These are phyloP conservation scores for Russula vinacea DNA, from an alignment of 768 basidiomycete species.

Conservation along the genomic window DNA sequence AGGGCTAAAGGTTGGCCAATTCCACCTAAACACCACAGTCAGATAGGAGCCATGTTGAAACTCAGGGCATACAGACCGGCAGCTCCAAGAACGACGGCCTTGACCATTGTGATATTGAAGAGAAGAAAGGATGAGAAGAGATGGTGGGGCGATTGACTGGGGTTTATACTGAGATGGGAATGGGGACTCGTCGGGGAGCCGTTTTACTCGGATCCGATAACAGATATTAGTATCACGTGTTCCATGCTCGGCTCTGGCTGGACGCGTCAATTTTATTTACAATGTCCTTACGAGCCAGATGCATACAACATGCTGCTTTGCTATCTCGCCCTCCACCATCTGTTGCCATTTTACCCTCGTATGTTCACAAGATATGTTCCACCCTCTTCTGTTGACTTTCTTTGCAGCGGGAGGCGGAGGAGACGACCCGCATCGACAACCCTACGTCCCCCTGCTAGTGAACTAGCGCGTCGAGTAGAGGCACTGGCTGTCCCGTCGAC, in stretches of 20 bases:
- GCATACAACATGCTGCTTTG: conserved; percentile 6
- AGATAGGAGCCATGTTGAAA: conserved; percentile 2
- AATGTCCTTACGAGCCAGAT: conserved; percentile 8
- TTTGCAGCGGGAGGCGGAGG: conserved; percentile 6
- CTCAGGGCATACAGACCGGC: conserved; percentile 54
- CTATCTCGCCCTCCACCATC: neutral
- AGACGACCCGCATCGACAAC: neutral
- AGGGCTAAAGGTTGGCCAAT: conserved; percentile 96
- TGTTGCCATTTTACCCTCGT: neutral
- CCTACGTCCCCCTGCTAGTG: neutral
- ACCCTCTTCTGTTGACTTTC: neutral
- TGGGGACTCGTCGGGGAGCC: too few species aligned
- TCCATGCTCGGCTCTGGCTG: neutral
- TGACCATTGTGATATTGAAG: conserved; percentile 45
- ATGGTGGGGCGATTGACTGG: neutral
- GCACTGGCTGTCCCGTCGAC: conserved; percentile 14
- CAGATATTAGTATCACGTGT: neutral
- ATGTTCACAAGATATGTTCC: neutral
- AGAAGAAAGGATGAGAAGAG: conserved; percentile 11
- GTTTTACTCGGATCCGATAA: conserved; percentile 3
- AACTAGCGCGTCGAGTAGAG: conserved; percentile 25
- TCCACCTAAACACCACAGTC: conserved; percentile 55
- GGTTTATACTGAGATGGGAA: conserved; percentile 10
- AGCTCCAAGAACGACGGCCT: conserved; percentile 96
- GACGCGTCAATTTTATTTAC: neutral